These are phyloP conservation scores for Alternaria angustiovoidea DNA, from an alignment of 2,329 filamentous ascomycete species.

Conservation along the genomic window DNA sequence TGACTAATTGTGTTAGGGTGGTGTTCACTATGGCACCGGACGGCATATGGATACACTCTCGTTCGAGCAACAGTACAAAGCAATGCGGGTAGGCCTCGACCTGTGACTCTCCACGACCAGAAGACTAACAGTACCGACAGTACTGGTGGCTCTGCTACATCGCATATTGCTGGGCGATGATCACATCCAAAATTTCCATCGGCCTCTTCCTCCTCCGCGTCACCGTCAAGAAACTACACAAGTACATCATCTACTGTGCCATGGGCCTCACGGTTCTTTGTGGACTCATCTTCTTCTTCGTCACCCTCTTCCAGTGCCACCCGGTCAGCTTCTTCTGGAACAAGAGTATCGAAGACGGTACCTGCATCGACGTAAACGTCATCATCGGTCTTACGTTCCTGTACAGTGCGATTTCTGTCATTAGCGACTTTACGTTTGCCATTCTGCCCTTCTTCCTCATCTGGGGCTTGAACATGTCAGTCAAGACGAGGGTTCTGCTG, in stretches of 20 bases:
- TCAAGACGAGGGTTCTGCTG: slow-evolving; percentile 57
- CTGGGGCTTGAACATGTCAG: slow-evolving; percentile 61
- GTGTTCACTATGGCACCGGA: slow-evolving; percentile 44
- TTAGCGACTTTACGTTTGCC: slow-evolving; percentile 60
- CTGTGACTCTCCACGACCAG: background rate
- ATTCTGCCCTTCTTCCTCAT: slow-evolving; percentile 61
- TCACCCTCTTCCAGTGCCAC: slow-evolving; percentile 60
- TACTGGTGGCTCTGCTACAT: slow-evolving; percentile 50
- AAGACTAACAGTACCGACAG: slow-evolving; percentile 18
- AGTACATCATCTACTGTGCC: slow-evolving; percentile 49
- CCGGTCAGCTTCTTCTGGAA: slow-evolving; percentile 62
- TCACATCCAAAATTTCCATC: slow-evolving; percentile 45
- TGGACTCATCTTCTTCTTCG: slow-evolving; percentile 55
- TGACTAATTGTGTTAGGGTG: slow-evolving; percentile 11
- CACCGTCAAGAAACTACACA: slow-evolving; percentile 38
- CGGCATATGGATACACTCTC: slow-evolving; percentile 39
- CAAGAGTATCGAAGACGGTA: slow-evolving; percentile 48
- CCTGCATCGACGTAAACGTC: slow-evolving; percentile 53
- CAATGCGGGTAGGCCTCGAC: slow-evolving; percentile 35
- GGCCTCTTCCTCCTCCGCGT: slow-evolving; percentile 48
- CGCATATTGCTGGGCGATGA: slow-evolving; percentile 44
- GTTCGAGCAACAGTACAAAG: slow-evolving; percentile 33
- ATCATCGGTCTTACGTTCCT: slow-evolving; percentile 56
- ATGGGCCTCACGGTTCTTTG: slow-evolving; percentile 49
- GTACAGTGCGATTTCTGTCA: slow-evolving; percentile 57